A percentile compares a stretch with the other conserved stretches of the same genome.
phyloP scores from a whole-genome alignment of 78 protist species.

The Paulinella micropora region DNA sequence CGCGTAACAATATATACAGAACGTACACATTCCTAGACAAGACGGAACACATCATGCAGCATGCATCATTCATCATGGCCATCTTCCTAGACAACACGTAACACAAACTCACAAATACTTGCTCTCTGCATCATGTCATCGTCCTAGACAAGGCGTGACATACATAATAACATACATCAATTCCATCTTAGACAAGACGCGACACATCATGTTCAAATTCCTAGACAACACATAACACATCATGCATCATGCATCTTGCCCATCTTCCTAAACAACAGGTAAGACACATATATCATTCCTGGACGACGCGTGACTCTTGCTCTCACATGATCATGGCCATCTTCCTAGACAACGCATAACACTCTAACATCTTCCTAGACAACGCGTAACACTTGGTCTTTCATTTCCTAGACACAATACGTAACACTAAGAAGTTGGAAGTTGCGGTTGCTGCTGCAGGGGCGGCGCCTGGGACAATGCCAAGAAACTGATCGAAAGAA shows the following conservation, averaged over 20 bases:
- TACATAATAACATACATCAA: too few species aligned
- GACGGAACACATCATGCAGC: not conserved
- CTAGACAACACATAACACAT: not conserved
- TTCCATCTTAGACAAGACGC: too few species aligned
- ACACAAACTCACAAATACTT: not conserved
- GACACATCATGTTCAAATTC: too few species aligned
- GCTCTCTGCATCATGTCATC: not conserved
- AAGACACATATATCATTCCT: not conserved
- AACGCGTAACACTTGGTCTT: not conserved
- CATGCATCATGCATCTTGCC: slow-evolving; percentile 25
- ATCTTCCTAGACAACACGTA: slow-evolving; percentile 53
- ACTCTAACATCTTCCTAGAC: not conserved
- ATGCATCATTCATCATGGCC: slow-evolving; percentile 30
- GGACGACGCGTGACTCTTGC: not conserved
- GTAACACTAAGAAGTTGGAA: too few species aligned
- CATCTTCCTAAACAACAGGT: too few species aligned
- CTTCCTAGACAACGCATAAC: slow-evolving; percentile 56
- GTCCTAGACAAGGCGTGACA: not conserved
- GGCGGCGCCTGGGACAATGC: slow-evolving; percentile 80
- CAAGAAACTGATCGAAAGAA: slow-evolving; percentile 58
- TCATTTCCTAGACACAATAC: slow-evolving; percentile 44
- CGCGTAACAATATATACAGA: too few species aligned
- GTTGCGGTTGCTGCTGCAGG: too few species aligned
- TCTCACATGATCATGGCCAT: slow-evolving; percentile 25
- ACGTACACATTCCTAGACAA: not conserved